phyloP scores from a whole-genome alignment of 2,329 filamentous ascomycete genomes.

The Epicoccum nigrum region DNA sequence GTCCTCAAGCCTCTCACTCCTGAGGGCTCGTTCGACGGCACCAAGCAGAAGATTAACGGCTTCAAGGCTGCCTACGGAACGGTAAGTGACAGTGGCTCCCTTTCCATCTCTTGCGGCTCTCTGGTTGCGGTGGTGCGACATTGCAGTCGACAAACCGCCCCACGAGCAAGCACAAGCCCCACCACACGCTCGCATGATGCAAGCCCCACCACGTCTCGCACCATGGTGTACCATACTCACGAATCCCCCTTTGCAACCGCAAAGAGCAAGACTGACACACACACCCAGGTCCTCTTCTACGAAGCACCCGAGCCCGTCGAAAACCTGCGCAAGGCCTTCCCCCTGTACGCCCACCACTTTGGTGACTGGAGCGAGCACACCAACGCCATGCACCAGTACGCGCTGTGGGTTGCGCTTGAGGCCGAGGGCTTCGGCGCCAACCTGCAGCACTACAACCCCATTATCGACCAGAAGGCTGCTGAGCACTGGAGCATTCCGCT shows the following conservation, averaged over 20 bases:
- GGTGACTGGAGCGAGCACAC: slow-evolving; percentile 77
- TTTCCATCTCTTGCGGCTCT: not conserved
- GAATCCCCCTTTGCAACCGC: not conserved
- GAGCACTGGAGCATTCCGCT: slow-evolving; percentile 72
- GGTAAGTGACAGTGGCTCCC: slow-evolving; percentile 54
- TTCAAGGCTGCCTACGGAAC: slow-evolving; percentile 80
- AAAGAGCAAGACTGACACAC: slow-evolving; percentile 13
- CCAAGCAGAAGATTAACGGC: slow-evolving; percentile 55
- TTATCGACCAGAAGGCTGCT: slow-evolving; percentile 76
- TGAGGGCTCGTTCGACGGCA: slow-evolving; percentile 65
- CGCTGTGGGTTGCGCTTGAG: slow-evolving; percentile 81
- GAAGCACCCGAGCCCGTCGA: slow-evolving; percentile 74
- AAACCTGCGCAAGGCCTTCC: slow-evolving; percentile 69
- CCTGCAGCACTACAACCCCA: slow-evolving; percentile 91
- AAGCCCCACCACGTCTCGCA: slow-evolving; percentile 1
- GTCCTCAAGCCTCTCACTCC: slow-evolving; percentile 72
- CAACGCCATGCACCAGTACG: slow-evolving; percentile 81
- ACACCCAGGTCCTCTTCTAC: slow-evolving; percentile 77
- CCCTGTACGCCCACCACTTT: slow-evolving; percentile 80
- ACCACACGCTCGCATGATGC: slow-evolving; percentile 14
- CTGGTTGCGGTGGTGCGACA: not conserved
- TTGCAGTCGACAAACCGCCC: not conserved
- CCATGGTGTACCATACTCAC: not conserved
- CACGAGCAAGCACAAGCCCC: slow-evolving; percentile 18
- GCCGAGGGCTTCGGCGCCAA: slow-evolving; percentile 84